phyloP scores from a whole-genome alignment of 768 basidiomycete species.

The Naganishia antarctica region DNA sequence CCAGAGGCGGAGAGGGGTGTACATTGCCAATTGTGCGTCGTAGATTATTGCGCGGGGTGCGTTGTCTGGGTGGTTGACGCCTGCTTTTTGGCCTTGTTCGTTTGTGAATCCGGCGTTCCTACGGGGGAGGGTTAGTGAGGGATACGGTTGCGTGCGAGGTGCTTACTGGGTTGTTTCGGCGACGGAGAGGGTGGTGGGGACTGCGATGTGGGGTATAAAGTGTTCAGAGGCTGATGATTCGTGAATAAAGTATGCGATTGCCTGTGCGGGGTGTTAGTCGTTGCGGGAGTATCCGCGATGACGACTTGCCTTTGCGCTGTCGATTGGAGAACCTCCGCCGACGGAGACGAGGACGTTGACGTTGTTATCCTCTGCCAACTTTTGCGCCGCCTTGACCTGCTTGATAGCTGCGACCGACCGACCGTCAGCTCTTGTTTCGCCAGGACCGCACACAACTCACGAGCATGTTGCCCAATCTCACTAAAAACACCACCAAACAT shows the following conservation, averaged over 20 bases:
- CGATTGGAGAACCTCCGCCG: conserved; percentile 76
- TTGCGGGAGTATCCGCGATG: not conserved
- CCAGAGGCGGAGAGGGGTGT: conserved; percentile 73
- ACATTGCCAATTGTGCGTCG: conserved; percentile 67
- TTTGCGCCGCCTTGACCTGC: conserved; percentile 27
- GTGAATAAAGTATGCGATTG: conserved; percentile 60
- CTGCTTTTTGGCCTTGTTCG: conserved; percentile 64
- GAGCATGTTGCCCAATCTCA: conserved; percentile 34
- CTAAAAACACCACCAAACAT: conserved; percentile 66
- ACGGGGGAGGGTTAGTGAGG: conserved; percentile 45
- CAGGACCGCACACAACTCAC: no score
- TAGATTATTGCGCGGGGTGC: conserved; percentile 67
- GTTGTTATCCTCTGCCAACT: conserved; percentile 42
- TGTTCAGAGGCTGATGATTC: conserved; percentile 55
- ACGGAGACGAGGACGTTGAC: conserved; percentile 69
- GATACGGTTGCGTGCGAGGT: not conserved
- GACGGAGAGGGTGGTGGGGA: conserved; percentile 67
- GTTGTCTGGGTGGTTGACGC: conserved; percentile 58
- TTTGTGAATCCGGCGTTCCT: conserved; percentile 70
- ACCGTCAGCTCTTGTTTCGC: no score
- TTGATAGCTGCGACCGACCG: conserved; percentile 31
- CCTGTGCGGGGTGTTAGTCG: conserved; percentile 33
- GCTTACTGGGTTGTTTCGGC: conserved; percentile 30
- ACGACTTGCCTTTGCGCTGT: conserved; percentile 58
- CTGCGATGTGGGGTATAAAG: conserved; percentile 64